phyloP scores from a whole-genome alignment of 768 basidiomycete species.

The Nidularia sp. region DNA sequence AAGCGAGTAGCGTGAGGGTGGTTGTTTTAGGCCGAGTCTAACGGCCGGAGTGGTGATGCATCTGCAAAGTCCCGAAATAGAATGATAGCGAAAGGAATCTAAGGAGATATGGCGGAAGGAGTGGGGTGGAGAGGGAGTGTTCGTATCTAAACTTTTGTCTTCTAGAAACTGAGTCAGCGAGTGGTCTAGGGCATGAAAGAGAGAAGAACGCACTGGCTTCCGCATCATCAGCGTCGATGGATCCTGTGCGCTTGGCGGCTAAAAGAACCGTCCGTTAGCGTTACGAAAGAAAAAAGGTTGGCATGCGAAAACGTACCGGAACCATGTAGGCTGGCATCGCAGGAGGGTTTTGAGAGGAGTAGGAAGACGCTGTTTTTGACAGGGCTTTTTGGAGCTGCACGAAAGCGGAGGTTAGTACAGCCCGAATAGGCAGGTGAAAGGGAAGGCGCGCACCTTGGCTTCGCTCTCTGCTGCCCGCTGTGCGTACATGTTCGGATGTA shows the following conservation, averaged over 20 bases:
- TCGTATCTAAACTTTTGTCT: constrained; percentile 23
- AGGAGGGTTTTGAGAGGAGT: constrained; percentile 25
- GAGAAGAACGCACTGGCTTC: constrained; percentile 34
- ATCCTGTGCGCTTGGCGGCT: constrained; percentile 33
- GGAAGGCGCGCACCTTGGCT: constrained; percentile 52
- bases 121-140: constrained; percentile 1
- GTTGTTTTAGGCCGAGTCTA: not conserved
- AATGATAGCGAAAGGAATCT: constrained; percentile 3
- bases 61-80: constrained; percentile 1
- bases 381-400: constrained; percentile 59
- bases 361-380: constrained; percentile 43
- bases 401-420: constrained; percentile 5
- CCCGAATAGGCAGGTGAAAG: not conserved
- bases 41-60: not conserved
- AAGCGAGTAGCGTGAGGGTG: not conserved
- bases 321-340: constrained; percentile 26
- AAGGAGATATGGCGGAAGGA: not conserved
- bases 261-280: not conserved
- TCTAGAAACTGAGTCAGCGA: constrained; percentile 9
- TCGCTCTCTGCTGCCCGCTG: constrained; percentile 68
- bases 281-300: not conserved
- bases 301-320: constrained; percentile 25
- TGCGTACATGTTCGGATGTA: constrained; percentile 71
- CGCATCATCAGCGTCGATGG: constrained; percentile 55
- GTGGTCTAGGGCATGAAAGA: constrained; percentile 6